Conservation (phyloP, 2,329 filamentous ascomycete species). For the Drechmeria coniospora region DNA sequence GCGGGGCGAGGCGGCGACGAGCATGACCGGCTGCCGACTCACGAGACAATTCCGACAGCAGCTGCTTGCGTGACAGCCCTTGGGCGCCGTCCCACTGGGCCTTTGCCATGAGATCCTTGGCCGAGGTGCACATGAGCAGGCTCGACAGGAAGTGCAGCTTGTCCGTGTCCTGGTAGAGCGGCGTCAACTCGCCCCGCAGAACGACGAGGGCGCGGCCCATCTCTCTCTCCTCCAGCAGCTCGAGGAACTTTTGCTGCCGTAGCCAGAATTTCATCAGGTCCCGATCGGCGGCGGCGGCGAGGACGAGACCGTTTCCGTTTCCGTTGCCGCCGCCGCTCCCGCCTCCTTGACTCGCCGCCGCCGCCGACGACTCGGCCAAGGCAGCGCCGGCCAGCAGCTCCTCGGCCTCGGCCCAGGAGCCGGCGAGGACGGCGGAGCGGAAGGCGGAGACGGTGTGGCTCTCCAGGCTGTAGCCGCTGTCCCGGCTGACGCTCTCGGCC, state of each 20-base stretch:
- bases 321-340: too few relatives aligned
- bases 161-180: slow-evolving; percentile 62
- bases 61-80: slow-evolving; percentile 54
- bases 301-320: slow-evolving; percentile 46
- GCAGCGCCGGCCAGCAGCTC: slow-evolving; percentile 49
- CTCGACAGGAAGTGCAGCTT: slow-evolving; percentile 75
- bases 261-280: slow-evolving; percentile 77
- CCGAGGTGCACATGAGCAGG: slow-evolving; percentile 73
- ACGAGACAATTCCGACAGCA: slow-evolving; percentile 79
- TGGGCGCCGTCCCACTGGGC: slow-evolving; percentile 75
- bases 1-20: too few relatives aligned
- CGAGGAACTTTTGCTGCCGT: slow-evolving; percentile 87
- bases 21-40: too few relatives aligned
- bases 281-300: slow-evolving; percentile 60
- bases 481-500: slow-evolving; percentile 56
- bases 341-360: too few relatives aligned
- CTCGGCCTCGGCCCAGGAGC: slow-evolving; percentile 78
- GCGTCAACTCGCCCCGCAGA: slow-evolving; percentile 76
- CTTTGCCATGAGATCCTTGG: slow-evolving; percentile 59
- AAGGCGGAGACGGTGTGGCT: slow-evolving; percentile 77
- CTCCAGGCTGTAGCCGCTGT: slow-evolving; percentile 82
- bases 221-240: slow-evolving; percentile 67
- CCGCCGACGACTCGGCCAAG: slow-evolving; percentile 19
- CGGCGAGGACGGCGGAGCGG: slow-evolving; percentile 60
- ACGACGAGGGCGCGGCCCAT: slow-evolving; percentile 61